A percentile compares a stretch with the other conserved stretches of the same genome.
These are phyloP conservation scores for Tuber aestivum DNA, from an alignment of 495 filamentous ascomycete species.

Conservation along the genomic window DNA sequence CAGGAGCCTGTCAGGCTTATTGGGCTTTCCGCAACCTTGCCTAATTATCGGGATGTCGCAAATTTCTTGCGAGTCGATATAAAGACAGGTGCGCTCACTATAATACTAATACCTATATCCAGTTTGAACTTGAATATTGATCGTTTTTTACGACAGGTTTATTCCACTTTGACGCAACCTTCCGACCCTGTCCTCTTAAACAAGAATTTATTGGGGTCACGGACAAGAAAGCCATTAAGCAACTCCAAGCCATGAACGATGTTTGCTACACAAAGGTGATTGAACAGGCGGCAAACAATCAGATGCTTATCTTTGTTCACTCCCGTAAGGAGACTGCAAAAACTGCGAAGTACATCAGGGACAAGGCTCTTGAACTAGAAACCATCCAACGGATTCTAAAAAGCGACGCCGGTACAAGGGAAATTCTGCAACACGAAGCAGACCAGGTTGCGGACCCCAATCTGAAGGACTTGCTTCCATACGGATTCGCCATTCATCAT, in stretches of 20 bases:
- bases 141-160: background rate
- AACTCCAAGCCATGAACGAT: constrained; percentile 98
- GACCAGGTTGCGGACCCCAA: constrained; percentile 77
- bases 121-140: background rate
- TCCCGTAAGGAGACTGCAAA: constrained; percentile 97
- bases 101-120: background rate
- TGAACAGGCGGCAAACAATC: constrained; percentile 87
- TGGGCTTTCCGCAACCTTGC: constrained; percentile 88
- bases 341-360: constrained; percentile 88
- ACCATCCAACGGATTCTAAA: constrained; percentile 94
- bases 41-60: constrained; percentile 94
- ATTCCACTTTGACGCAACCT: constrained; percentile 96
- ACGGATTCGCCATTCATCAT: constrained; percentile 96
- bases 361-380: constrained; percentile 92
- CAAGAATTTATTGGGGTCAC: constrained; percentile 98
- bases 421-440: constrained; percentile 78
- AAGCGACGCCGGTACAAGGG: constrained; percentile 84
- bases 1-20: constrained; percentile 85
- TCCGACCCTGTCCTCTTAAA: constrained; percentile 81
- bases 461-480: constrained; percentile 89
- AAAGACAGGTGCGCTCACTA: constrained; percentile 57
- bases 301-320: constrained; percentile 99
- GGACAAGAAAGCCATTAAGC: constrained; percentile 97
- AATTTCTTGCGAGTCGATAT: constrained; percentile 91
- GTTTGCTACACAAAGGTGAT: constrained; percentile 96